Evolutionary conservation across 257 asterid genomes (phyloP).

Genomic region (Lycium barbarum): DNA sequence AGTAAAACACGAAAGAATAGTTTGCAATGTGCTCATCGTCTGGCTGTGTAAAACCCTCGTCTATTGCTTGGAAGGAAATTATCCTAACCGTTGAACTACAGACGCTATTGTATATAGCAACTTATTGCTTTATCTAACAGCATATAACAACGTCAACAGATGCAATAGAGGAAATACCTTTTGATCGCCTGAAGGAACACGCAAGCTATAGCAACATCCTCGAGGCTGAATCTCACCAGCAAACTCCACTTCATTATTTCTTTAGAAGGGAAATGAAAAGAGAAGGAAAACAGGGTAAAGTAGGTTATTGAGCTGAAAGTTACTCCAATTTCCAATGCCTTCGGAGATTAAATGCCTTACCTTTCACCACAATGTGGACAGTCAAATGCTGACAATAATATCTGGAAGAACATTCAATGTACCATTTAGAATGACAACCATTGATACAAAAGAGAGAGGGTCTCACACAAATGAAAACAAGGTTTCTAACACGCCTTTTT

Average conservation of each 20-base stretch:
- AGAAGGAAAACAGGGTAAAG: slow-evolving; percentile 32
- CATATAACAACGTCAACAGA: neutral
- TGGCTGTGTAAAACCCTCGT: neutral
- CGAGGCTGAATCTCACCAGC: slow-evolving; percentile 97
- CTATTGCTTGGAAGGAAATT: too few species aligned
- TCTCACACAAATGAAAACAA: neutral
- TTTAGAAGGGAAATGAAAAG: slow-evolving; percentile 37
- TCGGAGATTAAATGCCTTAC: slow-evolving; percentile 47
- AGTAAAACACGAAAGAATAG: slow-evolving; percentile 14
- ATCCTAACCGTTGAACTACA: too few species aligned
- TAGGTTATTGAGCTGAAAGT: neutral
- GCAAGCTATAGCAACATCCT: slow-evolving; percentile 70
- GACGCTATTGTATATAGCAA: neutral
- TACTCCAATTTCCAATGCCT: neutral
- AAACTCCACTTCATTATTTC: slow-evolving; percentile 95
- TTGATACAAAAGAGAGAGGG: neutral
- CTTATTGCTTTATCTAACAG: neutral
- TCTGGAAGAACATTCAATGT: slow-evolving; percentile 50
- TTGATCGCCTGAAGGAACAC: slow-evolving; percentile 70
- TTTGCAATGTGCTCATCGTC: neutral
- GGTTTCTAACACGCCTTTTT: neutral
- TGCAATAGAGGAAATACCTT: slow-evolving; percentile 56
- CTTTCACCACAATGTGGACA: slow-evolving; percentile 97
- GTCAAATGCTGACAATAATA: slow-evolving; percentile 91
- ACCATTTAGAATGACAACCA: neutral